A percentile compares a stretch with the other conserved stretches of the same genome.
phyloP scores from a whole-genome alignment of 371 early-diverging fungal species.

The Conidiobolus incongruus region DNA sequence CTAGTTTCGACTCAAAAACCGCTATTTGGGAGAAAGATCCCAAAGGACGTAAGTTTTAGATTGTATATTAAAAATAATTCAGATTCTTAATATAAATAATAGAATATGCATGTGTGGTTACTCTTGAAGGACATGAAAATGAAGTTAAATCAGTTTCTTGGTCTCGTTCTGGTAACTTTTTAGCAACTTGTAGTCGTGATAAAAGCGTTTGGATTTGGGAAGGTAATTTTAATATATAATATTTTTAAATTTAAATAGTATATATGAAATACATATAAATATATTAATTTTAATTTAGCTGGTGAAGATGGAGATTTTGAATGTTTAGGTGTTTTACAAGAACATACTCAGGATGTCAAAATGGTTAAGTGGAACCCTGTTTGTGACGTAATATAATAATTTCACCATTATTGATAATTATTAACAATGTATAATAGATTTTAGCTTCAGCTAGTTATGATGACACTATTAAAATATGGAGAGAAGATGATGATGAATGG shows the following conservation, averaged over 20 bases:
- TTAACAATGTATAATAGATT: conserved; percentile 14
- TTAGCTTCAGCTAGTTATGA: conserved; percentile 85
- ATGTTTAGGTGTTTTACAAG: conserved; percentile 80
- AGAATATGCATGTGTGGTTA: conserved; percentile 78
- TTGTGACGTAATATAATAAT: conserved; percentile 23
- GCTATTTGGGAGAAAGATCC: conserved; percentile 65
- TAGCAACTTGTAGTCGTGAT: conserved; percentile 88
- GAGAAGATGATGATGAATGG: conserved; percentile 84
- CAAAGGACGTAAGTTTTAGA: conserved; percentile 15
- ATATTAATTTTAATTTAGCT: conserved; percentile 10
- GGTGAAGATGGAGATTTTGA: conserved; percentile 74
- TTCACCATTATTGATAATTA: neutral
- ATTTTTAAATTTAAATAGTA: neutral
- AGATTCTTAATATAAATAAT: no score
- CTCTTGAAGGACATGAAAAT: conserved; percentile 95
- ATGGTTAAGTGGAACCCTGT: conserved; percentile 80
- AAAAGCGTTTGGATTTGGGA: conserved; percentile 98
- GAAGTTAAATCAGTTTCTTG: conserved; percentile 87
- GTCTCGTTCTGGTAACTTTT: conserved; percentile 49
- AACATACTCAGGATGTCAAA: conserved; percentile 93
- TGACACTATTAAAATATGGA: conserved; percentile 85
- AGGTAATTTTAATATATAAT: conserved; percentile 15
- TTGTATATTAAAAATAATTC: no score
- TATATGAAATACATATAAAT: no score
- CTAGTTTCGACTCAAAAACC: conserved; percentile 82